Evolutionary conservation across 208 protist species (phyloP), one percentile per base, ranked within the genome.

Genomic region (Tritrichomonas musculus): DNA sequence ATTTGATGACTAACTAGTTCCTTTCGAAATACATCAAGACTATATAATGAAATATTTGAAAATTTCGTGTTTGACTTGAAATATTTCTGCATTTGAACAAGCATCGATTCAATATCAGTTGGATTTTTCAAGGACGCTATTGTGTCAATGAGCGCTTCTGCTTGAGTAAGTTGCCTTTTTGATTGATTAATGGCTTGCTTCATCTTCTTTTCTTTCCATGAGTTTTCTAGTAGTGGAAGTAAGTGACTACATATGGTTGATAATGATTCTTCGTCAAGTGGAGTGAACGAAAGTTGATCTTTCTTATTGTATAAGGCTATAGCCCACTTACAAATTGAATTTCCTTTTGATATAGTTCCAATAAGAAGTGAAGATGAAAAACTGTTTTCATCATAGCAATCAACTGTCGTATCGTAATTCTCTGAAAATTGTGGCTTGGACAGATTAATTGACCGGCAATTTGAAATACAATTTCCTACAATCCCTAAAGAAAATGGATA

Each of bases 231-330:
- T 33, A 88, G 44, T 20, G 77, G 77, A 53, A 88, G 30, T n/a
- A 88, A 53, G 39, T 88, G 47, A 20, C 5, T n/a, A 47, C 77
- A 88, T 57, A 88, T 88, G 0, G 47, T 57, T 53, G 14, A 47
- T 14, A 88, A 39, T 39, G 77, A 20, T 57, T 88, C 77, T 88
- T 88, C 77, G 57, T 88, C 77, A 2, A 88, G 9, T 39, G 41
- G 14, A 5, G 77, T 53, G 30, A 88, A 88, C 9, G 9, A 27
- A 33, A 20, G 20, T 17, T 33, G 17, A 22, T 88, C 47, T 9
- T 88, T 88, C n/a, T 88, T 88, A 47, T 88, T 88, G 22, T 88
- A 88, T n/a, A 88, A 50, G 27, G 47, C 77, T 20, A 88, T 36
- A 11, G 77, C 47, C 77, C 77, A 88, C 5, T n/a, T 17, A 57